Evolutionary conservation across 805 yeast genomes (phyloP), one percentile per base, ranked within the genome.

Genomic region (Hanseniaspora taiwanica): DNA sequence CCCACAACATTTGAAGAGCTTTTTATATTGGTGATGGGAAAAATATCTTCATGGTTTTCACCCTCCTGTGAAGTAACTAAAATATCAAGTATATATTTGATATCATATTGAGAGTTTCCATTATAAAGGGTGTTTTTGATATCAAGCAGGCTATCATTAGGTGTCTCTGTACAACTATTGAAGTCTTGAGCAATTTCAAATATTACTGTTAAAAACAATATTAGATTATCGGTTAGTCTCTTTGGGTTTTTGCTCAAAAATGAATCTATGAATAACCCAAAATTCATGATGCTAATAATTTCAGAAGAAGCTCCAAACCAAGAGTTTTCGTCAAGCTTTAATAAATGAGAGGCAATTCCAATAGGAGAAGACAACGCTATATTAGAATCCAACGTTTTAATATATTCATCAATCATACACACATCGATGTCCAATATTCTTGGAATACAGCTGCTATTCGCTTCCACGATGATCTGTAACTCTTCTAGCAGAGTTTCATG

Each of bases 341-440:
- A 37, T 1, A 62, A 20, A 37, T 62, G 64, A 1, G 68, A 55
- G 40, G 63, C 68, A 10, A 62, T 58, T 20, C 60, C 68, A 36
- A 75, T 49, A 1, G 74, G 65, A 47, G 72, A 73, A 0, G 74
- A 68, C 20, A 72, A 49, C 0, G 77, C 51, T 17, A 74, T 44
- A 32, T 63, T 54, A 9, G 60, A 52, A 42, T 65, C 67, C 25
- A 63, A 46, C 2, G 29, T 21, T 1, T 54, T 51, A 12, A 65
- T 58, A 52, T 61, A 56, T 4, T 54, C 48, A 0, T 35, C 40
- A 19, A 59, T 41, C 35, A 18, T 19, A 33, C 3, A 20, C 5
- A 19, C 3, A 19, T 33, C 21, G 12, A 33, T 3, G 9, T 17
- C 21, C 17, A 33, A 33, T 13, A 33, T 5, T 6, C 4, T 3